phyloP scores from a whole-genome alignment of 148 eudicot species.

The Selenicereus undatus region DNA sequence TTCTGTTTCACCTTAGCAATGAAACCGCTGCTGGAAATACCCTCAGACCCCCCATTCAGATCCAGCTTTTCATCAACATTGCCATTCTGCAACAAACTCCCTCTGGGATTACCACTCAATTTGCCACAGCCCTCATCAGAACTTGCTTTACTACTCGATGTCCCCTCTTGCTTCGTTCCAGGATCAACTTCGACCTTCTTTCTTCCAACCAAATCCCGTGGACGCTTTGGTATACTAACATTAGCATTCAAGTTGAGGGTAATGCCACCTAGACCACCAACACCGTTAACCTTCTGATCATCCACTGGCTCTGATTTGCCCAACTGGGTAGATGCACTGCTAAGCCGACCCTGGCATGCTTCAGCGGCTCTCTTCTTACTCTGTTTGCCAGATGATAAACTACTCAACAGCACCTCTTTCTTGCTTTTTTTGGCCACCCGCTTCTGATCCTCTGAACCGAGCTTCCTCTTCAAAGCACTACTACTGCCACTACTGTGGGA shows the following conservation, averaged over 20 bases:
- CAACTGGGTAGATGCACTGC: constrained; percentile 17
- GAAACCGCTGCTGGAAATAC: constrained; percentile 19
- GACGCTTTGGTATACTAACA: constrained; percentile 65
- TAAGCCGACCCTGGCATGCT: constrained; percentile 17
- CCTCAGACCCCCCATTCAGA: constrained; percentile 25
- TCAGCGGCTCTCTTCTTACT: constrained; percentile 39
- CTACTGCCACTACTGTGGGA: constrained; percentile 10
- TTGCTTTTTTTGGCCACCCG: constrained; percentile 42
- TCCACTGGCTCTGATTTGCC: constrained; percentile 24
- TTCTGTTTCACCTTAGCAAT: constrained; percentile 35
- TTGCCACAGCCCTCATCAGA: constrained; percentile 28
- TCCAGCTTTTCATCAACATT: constrained; percentile 18
- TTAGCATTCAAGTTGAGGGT: constrained; percentile 36
- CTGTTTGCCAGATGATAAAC: constrained; percentile 39
- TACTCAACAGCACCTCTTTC: constrained; percentile 49
- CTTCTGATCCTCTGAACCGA: constrained; percentile 32
- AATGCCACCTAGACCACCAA: constrained; percentile 36
- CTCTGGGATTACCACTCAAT: constrained; percentile 20
- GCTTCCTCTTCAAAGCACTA: constrained; percentile 37
- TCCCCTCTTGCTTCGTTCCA: constrained; percentile 30
- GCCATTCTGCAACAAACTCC: constrained; percentile 15
- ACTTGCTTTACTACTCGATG: constrained; percentile 27
- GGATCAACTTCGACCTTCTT: constrained; percentile 48
- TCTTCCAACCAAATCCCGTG: constrained; percentile 60
- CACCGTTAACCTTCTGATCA: constrained; percentile 20